These are phyloP conservation scores for Amyloporia xantha DNA, from an alignment of 768 basidiomycete species.

Conservation along the genomic window DNA sequence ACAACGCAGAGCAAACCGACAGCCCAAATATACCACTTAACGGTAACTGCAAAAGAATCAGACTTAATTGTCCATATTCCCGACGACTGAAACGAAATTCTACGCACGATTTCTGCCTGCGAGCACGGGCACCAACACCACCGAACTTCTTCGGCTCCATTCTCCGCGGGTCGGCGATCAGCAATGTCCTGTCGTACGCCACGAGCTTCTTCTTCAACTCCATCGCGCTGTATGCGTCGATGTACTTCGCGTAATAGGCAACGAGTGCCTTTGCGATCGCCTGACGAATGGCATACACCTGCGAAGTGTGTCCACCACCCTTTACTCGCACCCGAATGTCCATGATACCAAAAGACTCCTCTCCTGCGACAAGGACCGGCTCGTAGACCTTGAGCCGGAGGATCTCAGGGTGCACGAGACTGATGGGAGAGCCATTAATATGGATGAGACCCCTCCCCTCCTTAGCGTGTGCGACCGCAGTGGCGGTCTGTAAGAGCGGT, in stretches of 20 bases:
- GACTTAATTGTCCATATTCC: background rate
- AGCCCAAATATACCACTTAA: slow-evolving; percentile 38
- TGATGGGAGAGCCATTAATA: slow-evolving; percentile 94
- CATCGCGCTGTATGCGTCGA: slow-evolving; percentile 94
- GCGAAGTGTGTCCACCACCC: slow-evolving; percentile 99
- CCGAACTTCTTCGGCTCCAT: slow-evolving; percentile 99
- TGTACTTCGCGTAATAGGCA: slow-evolving; percentile 98
- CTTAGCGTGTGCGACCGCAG: slow-evolving; percentile 94
- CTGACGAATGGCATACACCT: slow-evolving; percentile 98
- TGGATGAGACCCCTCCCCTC: slow-evolving; percentile 96
- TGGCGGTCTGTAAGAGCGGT: slow-evolving; percentile 77
- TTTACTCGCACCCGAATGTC: slow-evolving; percentile 98
- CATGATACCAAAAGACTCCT: slow-evolving; percentile 78
- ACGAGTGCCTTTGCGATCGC: slow-evolving; percentile 97
- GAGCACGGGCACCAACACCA: slow-evolving; percentile 95
- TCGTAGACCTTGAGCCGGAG: slow-evolving; percentile 98
- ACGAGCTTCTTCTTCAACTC: slow-evolving; percentile 98
- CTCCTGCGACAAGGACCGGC: slow-evolving; percentile 88
- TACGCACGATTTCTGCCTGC: slow-evolving; percentile 91
- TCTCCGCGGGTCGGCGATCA: slow-evolving; percentile 93
- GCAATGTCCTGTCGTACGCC: slow-evolving; percentile 85
- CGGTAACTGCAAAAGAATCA: slow-evolving; percentile 56
- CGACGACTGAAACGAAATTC: background rate
- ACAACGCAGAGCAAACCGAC: slow-evolving; percentile 33
- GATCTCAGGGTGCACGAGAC: slow-evolving; percentile 91